These are phyloP conservation scores for Nothophoma quercina DNA, from an alignment of 2,329 filamentous ascomycete species.

Conservation along the genomic window DNA sequence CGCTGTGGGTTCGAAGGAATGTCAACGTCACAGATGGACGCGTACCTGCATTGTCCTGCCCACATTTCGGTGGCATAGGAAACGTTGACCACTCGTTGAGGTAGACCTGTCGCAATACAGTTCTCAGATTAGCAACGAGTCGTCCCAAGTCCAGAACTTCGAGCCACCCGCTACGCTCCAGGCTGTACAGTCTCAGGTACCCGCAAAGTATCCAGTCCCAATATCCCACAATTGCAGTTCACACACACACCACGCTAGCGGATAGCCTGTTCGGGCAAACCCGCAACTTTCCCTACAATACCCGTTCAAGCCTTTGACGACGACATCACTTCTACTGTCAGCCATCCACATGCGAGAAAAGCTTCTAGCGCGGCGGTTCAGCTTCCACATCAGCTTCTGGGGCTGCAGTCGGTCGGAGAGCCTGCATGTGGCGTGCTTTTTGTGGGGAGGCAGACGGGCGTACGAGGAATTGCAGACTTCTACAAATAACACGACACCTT, in stretches of 20 bases:
- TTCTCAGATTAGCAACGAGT: too few species aligned
- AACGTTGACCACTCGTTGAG: too few species aligned
- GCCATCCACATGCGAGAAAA: not conserved
- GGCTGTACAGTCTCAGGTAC: too few species aligned
- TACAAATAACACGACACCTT: not conserved
- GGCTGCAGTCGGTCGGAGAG: conserved; percentile 3
- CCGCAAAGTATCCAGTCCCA: too few species aligned
- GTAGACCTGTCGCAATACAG: too few species aligned
- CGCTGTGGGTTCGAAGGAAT: too few species aligned
- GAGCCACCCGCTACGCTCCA: too few species aligned
- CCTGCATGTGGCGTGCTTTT: conserved; percentile 29
- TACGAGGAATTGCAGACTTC: not conserved
- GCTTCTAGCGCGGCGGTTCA: conserved; percentile 17
- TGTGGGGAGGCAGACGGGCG: conserved; percentile 19
- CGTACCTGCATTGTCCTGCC: too few species aligned
- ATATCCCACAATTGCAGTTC: too few species aligned
- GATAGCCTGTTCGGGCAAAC: conserved; percentile 1
- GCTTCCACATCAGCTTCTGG: conserved; percentile 14
- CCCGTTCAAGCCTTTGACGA: not conserved
- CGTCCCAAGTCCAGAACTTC: too few species aligned
- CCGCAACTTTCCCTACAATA: conserved; percentile 5
- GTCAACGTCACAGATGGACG: too few species aligned
- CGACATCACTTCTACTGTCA: conserved; percentile 3
- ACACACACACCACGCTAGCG: conserved; percentile 12
- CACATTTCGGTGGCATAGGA: too few species aligned